A percentile compares a stretch with the other conserved stretches of the same genome.
These are phyloP conservation scores for Microcyclosporella mali DNA, from an alignment of 2,329 filamentous ascomycete species.

Conservation along the genomic window DNA sequence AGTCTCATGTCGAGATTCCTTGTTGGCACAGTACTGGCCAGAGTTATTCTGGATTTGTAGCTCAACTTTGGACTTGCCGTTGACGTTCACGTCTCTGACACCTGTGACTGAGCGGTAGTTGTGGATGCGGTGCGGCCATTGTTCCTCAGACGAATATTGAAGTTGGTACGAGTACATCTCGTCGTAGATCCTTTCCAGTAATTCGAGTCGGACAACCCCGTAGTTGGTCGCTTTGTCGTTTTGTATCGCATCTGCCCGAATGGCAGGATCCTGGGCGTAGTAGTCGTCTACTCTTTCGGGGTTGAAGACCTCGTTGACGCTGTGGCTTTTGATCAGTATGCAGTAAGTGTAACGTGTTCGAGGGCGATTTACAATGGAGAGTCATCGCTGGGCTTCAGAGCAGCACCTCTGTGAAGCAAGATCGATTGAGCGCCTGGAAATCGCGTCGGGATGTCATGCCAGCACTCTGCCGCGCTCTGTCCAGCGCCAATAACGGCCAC, in stretches of 20 bases:
- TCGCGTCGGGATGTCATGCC: slow-evolving; percentile 73
- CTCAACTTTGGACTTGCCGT: slow-evolving; percentile 45
- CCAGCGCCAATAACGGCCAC: slow-evolving; percentile 84
- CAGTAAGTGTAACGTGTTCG: slow-evolving; percentile 28
- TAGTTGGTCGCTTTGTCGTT: slow-evolving; percentile 87
- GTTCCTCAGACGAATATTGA: slow-evolving; percentile 59
- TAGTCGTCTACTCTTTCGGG: slow-evolving; percentile 74
- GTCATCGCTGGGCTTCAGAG: slow-evolving; percentile 85
- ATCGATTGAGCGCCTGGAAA: slow-evolving; percentile 76
- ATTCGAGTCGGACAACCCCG: slow-evolving; percentile 81
- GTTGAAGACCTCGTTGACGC: slow-evolving; percentile 92
- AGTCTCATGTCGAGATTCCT: slow-evolving; percentile 42
- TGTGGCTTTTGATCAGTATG: slow-evolving; percentile 40
- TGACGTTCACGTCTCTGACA: slow-evolving; percentile 34
- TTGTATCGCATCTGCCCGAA: slow-evolving; percentile 56
- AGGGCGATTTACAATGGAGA: slow-evolving; percentile 71
- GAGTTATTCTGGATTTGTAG: slow-evolving; percentile 54
- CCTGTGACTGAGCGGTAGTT: slow-evolving; percentile 60
- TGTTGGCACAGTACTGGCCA: slow-evolving; percentile 38
- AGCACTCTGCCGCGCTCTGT: slow-evolving; percentile 92
- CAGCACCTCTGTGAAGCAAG: slow-evolving; percentile 75
- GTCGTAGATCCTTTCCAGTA: slow-evolving; percentile 85
- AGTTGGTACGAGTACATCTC: slow-evolving; percentile 81
- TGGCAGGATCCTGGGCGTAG: slow-evolving; percentile 58
- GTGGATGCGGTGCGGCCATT: slow-evolving; percentile 79